Percentiles rank a stretch among this genome's conserved stretches.
These are phyloP conservation scores for Cenococcum geophilum DNA, from an alignment of 495 filamentous ascomycete genomes.

Conservation along the genomic window DNA sequence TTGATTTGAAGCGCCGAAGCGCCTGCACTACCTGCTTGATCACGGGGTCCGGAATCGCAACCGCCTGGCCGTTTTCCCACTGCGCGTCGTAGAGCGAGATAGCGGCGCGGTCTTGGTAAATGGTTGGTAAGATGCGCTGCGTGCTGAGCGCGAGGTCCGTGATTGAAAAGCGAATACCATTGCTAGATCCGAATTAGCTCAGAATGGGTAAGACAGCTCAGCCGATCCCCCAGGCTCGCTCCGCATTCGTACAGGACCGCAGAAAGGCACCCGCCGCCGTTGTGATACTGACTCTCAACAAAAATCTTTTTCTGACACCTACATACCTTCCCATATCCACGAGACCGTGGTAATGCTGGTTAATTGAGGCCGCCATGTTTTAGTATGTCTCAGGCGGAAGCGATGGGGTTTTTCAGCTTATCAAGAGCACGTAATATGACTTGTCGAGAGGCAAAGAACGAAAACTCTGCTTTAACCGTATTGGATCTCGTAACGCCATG, in stretches of 20 bases:
- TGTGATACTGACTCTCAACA: background rate
- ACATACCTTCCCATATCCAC: conserved; percentile 33
- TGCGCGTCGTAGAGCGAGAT: conserved; percentile 92
- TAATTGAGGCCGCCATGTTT: conserved; percentile 7
- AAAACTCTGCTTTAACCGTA: too few species aligned
- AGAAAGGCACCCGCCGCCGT: too few species aligned
- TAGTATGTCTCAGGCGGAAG: background rate
- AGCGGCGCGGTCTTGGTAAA: conserved; percentile 69
- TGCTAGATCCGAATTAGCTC: conserved; percentile 47
- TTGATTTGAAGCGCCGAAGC: conserved; percentile 63
- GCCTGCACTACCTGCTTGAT: conserved; percentile 59
- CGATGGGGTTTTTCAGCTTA: background rate
- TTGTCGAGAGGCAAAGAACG: background rate
- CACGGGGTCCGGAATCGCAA: conserved; percentile 55
- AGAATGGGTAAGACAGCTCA: background rate
- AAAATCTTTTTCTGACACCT: background rate
- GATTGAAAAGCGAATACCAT: conserved; percentile 92
- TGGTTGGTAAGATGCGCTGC: conserved; percentile 63
- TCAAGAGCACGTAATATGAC: background rate
- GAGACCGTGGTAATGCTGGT: conserved; percentile 23
- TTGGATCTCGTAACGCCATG: too few species aligned
- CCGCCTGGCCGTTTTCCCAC: conserved; percentile 40
- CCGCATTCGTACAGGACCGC: background rate
- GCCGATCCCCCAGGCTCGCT: background rate
- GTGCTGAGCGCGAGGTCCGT: conserved; percentile 66